These are phyloP conservation scores for Gossypium bickii DNA, from an alignment of 345 rosid species.

Conservation along the genomic window DNA sequence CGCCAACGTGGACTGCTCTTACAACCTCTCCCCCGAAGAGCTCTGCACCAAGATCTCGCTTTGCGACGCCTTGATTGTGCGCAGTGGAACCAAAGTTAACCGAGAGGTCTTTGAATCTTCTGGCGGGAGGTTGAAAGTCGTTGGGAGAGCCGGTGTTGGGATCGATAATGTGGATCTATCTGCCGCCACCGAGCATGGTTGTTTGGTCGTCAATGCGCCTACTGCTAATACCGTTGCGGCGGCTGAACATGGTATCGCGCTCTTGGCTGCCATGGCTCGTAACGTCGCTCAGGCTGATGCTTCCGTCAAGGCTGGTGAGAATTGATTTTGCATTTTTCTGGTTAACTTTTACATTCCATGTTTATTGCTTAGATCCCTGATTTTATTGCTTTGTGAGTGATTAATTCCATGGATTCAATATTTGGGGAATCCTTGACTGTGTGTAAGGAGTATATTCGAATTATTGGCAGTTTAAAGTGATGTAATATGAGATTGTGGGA, in stretches of 20 bases:
- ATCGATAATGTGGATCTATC: conserved; percentile 91
- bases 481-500: background rate
- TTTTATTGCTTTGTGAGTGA: background rate
- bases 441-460: background rate
- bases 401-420: too few species aligned
- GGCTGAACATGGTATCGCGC: conserved; percentile 93
- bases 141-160: conserved; percentile 93
- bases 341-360: background rate
- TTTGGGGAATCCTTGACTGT: too few species aligned
- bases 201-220: conserved; percentile 89
- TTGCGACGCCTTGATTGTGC: conserved; percentile 75
- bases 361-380: conserved; percentile 11
- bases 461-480: background rate
- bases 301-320: conserved; percentile 83
- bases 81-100: conserved; percentile 75
- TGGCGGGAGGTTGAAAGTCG: conserved; percentile 76
- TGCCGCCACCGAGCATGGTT: conserved; percentile 86
- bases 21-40: conserved; percentile 80
- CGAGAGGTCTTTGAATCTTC: conserved; percentile 83
- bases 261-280: conserved; percentile 80
- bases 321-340: background rate
- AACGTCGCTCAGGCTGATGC: conserved; percentile 89
- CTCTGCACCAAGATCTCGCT: conserved; percentile 88
- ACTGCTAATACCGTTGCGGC: conserved; percentile 93
- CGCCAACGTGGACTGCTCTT: conserved; percentile 76